Evolutionary conservation across 495 filamentous ascomycete genomes (phyloP), one percentile per base, ranked within the genome.

Genomic region (Geopyxis carbonaria): DNA sequence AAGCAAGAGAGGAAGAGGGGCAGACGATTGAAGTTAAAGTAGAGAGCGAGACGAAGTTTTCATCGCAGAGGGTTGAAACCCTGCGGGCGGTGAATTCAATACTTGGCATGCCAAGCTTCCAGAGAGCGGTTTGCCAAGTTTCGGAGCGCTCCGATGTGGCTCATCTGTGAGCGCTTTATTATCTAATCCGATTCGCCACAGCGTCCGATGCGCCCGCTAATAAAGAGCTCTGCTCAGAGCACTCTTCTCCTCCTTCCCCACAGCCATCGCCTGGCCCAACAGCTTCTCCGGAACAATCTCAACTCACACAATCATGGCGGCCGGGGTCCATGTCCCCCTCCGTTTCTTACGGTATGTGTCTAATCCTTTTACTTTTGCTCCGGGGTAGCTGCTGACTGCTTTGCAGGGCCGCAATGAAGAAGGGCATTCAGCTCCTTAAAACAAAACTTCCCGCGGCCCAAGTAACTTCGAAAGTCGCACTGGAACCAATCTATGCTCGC

Each of bases 271-370:
- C 25, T 28, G 7, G 13, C 7, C 25, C 25, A 7, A 28, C 25
- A 7, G 13, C 25, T 13, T 28, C 25, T 7, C 25, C 25, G 25
- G 7, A 7, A 28, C 25, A 7, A 13, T 7, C 25, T 13, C 25
- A 28, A 13, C 25, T 7, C 13, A n/a, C 18, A 47, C 36, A 44
- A 51, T 22, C 20, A 56, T 56, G 53, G 48, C 52, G 29, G 44
- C 36, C 45, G 53, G 53, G 47, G 53, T 56, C 27, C 45, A 51
- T 36, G 37, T 55, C 16, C 52, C 53, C 44, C 45, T 56, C 41
- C 47, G 53, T 31, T 56, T 52, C 42, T 40, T 56, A 34, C 54
- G 53, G 53, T 56, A 44, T 11, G 29, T 13, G 18, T 23, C 22
- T 31, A 13, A 7, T 42, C 19, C 10, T 14, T 21, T 19, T 21